Conservation (phyloP, 306 rosid species). For the Hippophae gyantsensis region DNA sequence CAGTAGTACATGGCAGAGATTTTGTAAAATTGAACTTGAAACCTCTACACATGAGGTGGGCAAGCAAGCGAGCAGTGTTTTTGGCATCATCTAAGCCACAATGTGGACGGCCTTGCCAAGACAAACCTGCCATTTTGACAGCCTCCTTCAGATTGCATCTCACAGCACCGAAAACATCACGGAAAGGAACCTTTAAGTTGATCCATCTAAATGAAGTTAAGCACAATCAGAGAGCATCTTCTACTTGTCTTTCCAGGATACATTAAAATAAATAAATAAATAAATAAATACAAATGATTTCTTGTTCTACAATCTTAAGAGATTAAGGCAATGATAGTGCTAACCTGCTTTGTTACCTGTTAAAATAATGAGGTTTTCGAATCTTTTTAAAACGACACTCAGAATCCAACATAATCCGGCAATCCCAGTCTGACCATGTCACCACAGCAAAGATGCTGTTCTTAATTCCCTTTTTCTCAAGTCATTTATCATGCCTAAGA, state of each 20-base stretch:
- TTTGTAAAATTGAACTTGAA: constrained; percentile 68
- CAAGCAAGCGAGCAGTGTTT: constrained; percentile 76
- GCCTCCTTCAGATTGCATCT: constrained; percentile 91
- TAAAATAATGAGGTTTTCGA: constrained; percentile 81
- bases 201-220: constrained; percentile 58
- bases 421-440: constrained; percentile 96
- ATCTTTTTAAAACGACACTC: constrained; percentile 92
- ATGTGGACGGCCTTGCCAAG: constrained; percentile 92
- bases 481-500: constrained; percentile 92
- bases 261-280: background rate
- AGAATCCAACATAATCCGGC: constrained; percentile 86
- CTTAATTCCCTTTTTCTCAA: constrained; percentile 84
- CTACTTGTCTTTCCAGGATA: background rate
- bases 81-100: constrained; percentile 93
- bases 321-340: constrained; percentile 6
- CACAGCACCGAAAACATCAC: constrained; percentile 66
- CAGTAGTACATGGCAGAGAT: constrained; percentile 49
- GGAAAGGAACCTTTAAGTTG: constrained; percentile 74
- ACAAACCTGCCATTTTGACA: constrained; percentile 75
- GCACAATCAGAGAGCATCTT: constrained; percentile 15
- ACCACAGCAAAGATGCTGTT: constrained; percentile 82
- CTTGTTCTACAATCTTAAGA: constrained; percentile 9
- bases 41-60: constrained; percentile 65
- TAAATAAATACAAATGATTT: background rate
- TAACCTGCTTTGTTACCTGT: constrained; percentile 40